A percentile compares a stretch with the other conserved stretches of the same genome.
Evolutionary conservation across 371 early-diverging fungal genomes (phyloP).

Genomic region (Mucor sp.): DNA sequence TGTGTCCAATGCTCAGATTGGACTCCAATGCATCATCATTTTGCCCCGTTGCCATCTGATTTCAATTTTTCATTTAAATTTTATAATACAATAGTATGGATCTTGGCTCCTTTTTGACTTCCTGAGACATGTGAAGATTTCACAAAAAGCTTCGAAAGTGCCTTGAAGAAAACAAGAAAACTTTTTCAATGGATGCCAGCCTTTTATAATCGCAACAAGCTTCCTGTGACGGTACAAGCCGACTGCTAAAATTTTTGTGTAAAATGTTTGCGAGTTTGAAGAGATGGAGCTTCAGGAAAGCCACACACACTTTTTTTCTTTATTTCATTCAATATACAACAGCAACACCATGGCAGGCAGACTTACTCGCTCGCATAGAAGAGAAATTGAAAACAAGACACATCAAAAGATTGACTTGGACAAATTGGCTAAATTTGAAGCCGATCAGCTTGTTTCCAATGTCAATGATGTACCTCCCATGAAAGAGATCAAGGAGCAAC

Average conservation of each 20-base stretch:
- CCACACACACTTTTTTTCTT: background rate
- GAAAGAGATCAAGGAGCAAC: background rate
- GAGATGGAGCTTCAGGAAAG: background rate
- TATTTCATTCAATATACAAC: background rate
- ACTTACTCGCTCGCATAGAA: conserved; percentile 25
- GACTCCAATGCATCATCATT: background rate
- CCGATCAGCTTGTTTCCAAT: background rate
- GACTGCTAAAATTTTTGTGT: conserved; percentile 12
- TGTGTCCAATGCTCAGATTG: no score
- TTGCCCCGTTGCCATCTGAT: background rate
- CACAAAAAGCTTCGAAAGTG: conserved; percentile 38
- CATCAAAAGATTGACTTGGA: conserved; percentile 20
- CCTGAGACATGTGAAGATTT: conserved; percentile 29
- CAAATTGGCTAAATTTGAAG: conserved; percentile 3
- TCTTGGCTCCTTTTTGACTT: conserved; percentile 37
- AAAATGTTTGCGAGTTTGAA: background rate
- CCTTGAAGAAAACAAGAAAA: conserved; percentile 22
- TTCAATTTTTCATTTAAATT: conserved; percentile 11
- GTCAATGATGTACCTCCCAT: background rate
- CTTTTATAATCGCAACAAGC: background rate
- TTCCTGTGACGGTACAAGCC: conserved; percentile 2
- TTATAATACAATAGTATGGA: conserved; percentile 8
- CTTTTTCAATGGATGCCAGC: background rate
- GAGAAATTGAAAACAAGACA: conserved; percentile 15
- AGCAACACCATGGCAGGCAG: conserved; percentile 18